phyloP scores from a whole-genome alignment of 306 rosid genomes.

The Cercis canadensis region DNA sequence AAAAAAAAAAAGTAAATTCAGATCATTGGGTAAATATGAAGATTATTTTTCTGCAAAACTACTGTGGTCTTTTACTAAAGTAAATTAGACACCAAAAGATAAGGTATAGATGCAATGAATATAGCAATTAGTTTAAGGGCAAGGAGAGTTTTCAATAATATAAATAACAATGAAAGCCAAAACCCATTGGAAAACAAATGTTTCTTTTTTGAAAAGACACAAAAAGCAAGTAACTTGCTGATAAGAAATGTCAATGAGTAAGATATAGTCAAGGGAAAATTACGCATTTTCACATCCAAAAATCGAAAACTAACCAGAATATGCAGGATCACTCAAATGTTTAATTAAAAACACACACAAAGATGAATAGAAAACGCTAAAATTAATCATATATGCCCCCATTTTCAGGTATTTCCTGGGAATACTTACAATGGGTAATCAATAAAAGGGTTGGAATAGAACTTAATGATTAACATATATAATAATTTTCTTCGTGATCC shows the following conservation, averaged over 20 bases:
- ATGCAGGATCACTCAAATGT: neutral
- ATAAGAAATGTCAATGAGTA: neutral
- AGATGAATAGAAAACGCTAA: too few species aligned
- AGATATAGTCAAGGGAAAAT: neutral
- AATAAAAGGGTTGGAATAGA: neutral
- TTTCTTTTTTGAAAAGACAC: neutral
- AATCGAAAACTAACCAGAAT: neutral
- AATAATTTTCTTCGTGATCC: slow-evolving; percentile 48
- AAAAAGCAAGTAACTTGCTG: neutral
- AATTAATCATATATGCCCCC: neutral
- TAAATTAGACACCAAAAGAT: neutral
- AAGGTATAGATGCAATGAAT: slow-evolving; percentile 17
- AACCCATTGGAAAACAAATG: neutral
- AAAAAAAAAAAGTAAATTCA: slow-evolving; percentile 2
- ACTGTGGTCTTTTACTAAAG: neutral
- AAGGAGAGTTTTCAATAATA: neutral
- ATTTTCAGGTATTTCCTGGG: neutral
- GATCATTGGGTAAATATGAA: neutral
- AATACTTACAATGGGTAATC: neutral
- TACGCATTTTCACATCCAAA: neutral
- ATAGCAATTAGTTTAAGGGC: neutral
- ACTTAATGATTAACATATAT: neutral
- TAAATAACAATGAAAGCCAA: neutral
- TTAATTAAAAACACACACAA: neutral
- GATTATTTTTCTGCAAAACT: neutral